phyloP scores from a whole-genome alignment of 441 rosid genomes.

The Populus hybrid region DNA sequence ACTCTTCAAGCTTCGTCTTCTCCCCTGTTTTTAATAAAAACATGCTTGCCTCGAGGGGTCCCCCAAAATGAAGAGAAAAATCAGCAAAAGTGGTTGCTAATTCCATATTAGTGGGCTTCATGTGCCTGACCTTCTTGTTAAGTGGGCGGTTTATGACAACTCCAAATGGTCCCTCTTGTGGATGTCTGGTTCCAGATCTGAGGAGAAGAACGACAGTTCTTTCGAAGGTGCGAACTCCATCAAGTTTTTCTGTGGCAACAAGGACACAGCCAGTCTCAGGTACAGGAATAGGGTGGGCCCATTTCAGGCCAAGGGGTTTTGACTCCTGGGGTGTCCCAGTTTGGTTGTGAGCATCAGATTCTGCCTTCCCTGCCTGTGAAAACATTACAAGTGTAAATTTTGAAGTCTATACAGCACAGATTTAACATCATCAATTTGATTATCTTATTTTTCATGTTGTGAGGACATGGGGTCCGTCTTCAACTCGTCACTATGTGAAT shows the following conservation, averaged over 20 bases:
- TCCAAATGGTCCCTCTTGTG: conserved; percentile 90
- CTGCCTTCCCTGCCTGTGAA: conserved; percentile 61
- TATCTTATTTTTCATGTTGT: neutral
- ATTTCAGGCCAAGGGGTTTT: conserved; percentile 56
- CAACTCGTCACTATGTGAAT: neutral
- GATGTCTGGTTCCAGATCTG: conserved; percentile 75
- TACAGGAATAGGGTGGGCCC: conserved; percentile 93
- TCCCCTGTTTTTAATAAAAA: conserved; percentile 58
- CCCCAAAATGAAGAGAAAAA: conserved; percentile 83
- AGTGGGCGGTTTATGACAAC: conserved; percentile 86
- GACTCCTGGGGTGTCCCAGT: conserved; percentile 40
- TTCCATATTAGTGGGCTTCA: conserved; percentile 65
- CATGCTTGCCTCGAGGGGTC: conserved; percentile 91
- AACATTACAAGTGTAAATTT: neutral
- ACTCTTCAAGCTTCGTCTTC: conserved; percentile 59
- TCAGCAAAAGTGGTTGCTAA: conserved; percentile 80
- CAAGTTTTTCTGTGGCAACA: conserved; percentile 92
- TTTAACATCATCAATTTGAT: neutral
- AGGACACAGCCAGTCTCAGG: conserved; percentile 96
- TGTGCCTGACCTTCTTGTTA: conserved; percentile 68
- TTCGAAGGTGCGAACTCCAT: conserved; percentile 71
- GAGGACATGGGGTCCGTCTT: neutral
- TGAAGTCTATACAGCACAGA: neutral
- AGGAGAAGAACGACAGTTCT: conserved; percentile 91
- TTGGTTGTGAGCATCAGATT: conserved; percentile 44